Percentiles rank a stretch among this genome's conserved stretches.
phyloP scores from a whole-genome alignment of 305 asterid species.

The Solanum hybrid region DNA sequence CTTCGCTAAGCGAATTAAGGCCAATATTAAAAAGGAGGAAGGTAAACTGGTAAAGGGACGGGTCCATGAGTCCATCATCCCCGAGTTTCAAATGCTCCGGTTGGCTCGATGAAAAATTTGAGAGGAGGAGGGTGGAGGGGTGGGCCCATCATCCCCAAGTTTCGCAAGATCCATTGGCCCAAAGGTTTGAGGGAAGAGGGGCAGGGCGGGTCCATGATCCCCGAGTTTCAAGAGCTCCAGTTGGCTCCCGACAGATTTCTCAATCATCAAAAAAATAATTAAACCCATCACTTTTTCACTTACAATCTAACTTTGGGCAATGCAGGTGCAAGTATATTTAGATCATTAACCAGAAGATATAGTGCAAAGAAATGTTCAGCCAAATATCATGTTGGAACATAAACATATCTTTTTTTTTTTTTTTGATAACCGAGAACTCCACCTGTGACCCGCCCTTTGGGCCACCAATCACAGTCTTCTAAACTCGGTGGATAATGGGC shows the following conservation, averaged over 20 bases:
- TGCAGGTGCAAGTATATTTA: background rate
- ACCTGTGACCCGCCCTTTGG: too few relatives aligned
- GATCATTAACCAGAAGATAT: background rate
- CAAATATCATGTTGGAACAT: background rate
- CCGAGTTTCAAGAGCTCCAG: background rate
- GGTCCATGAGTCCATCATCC: background rate
- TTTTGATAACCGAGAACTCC: too few relatives aligned
- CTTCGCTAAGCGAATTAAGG: background rate
- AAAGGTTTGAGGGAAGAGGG: background rate
- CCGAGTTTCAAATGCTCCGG: background rate
- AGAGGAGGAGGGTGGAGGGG: background rate
- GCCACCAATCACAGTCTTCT: too few relatives aligned
- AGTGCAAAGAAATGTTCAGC: background rate
- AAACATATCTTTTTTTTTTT: background rate
- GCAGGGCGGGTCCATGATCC: background rate
- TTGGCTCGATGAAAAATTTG: background rate
- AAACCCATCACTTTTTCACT: background rate
- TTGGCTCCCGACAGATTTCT: background rate
- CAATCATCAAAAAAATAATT: background rate
- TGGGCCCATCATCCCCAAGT: background rate
- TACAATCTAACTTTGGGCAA: background rate
- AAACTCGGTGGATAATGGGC: too few relatives aligned
- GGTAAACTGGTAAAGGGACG: background rate
- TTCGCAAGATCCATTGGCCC: background rate
- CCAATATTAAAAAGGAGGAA: background rate